These are phyloP conservation scores for Claviceps humidiphila DNA, from an alignment of 2,329 filamentous ascomycete genomes.

Conservation along the genomic window DNA sequence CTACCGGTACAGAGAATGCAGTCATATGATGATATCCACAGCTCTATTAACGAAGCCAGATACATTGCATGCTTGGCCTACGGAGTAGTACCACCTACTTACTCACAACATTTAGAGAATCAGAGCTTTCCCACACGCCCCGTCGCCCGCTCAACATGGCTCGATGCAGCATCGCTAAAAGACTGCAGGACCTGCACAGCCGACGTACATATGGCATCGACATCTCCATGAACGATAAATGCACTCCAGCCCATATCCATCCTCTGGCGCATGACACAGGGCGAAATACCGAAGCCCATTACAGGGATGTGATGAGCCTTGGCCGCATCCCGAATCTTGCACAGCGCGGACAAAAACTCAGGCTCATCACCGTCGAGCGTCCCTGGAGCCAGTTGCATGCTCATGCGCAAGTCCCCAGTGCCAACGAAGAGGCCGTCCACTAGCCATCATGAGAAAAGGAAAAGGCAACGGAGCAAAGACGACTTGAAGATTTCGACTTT, in stretches of 20 bases:
- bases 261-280: neutral
- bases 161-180: neutral
- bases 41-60: no score
- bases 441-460: neutral
- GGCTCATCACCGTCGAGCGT: conserved; percentile 3
- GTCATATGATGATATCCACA: no score
- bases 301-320: neutral
- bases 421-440: conserved; percentile 4
- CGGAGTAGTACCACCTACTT: no score
- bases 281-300: conserved; percentile 4
- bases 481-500: no score
- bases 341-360: conserved; percentile 1
- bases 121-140: no score
- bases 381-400: neutral
- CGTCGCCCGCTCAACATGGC: neutral
- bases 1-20: no score
- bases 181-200: neutral
- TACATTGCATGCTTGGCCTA: no score
- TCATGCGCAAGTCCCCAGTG: conserved; percentile 3
- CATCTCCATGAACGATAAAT: conserved; percentile 2
- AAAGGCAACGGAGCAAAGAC: neutral
- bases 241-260: conserved; percentile 4
- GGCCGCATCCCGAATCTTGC: conserved; percentile 1
- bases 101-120: no score
- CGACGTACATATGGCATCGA: conserved; percentile 3